Evolutionary conservation across 805 yeast species (phyloP).

Genomic region (Candida nanaspora): DNA sequence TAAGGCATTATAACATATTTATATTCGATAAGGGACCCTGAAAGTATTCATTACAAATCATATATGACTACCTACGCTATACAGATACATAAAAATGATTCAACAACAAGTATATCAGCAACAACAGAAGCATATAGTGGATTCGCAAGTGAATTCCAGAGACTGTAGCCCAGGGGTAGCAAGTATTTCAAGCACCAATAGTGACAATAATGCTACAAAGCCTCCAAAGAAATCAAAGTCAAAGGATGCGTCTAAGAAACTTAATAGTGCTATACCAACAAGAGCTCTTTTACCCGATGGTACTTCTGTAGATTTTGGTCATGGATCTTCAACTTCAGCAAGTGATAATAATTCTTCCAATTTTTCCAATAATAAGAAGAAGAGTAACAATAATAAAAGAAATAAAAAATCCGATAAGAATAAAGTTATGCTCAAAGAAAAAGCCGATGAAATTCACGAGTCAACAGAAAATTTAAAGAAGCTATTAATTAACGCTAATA

Average conservation of each 20-base stretch:
- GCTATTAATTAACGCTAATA: slow-evolving; percentile 6
- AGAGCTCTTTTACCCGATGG: slow-evolving; percentile 16
- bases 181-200: slow-evolving; percentile 21
- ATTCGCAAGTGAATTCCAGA: neutral
- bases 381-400: slow-evolving; percentile 4
- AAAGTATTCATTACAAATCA: neutral
- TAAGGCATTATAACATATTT: no score
- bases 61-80: slow-evolving; percentile 1
- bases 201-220: slow-evolving; percentile 51
- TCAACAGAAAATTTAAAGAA: slow-evolving; percentile 16
- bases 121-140: neutral
- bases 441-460: slow-evolving; percentile 12
- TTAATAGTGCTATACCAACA: slow-evolving; percentile 20
- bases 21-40: no score
- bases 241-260: slow-evolving; percentile 12
- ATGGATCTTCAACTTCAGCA: slow-evolving; percentile 6
- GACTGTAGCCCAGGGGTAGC: neutral
- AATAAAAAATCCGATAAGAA: slow-evolving; percentile 4
- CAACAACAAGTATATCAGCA: slow-evolving; percentile 14
- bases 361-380: no score
- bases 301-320: slow-evolving; percentile 19
- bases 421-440: slow-evolving; percentile 2
- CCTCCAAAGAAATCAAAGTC: slow-evolving; percentile 36
- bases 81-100: slow-evolving; percentile 11
- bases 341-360: no score